phyloP scores from a whole-genome alignment of 495 filamentous ascomycete species.

The Hypoxylon cercidicola region DNA sequence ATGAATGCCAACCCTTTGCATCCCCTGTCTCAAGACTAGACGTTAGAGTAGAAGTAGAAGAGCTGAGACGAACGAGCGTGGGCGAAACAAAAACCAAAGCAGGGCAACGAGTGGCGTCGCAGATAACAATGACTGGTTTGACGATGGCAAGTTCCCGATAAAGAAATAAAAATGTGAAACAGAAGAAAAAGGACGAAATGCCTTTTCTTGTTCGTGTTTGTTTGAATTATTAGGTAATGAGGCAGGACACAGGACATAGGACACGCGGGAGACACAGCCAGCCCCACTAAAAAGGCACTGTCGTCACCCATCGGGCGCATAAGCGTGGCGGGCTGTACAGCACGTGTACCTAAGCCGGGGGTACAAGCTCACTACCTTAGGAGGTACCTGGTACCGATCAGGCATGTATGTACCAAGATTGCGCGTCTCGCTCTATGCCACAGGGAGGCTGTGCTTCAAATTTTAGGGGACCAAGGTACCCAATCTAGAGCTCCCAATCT shows the following conservation, averaged over 20 bases:
- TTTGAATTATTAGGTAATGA: conserved; percentile 40
- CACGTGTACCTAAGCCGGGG: neutral
- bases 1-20: neutral
- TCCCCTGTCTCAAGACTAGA: conserved; percentile 2
- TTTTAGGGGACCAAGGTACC: conserved; percentile 15
- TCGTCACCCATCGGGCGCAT: conserved; percentile 24
- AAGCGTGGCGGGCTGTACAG: conserved; percentile 6
- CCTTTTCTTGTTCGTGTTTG: conserved; percentile 33
- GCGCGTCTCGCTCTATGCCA: conserved; percentile 10
- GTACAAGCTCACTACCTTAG: neutral
- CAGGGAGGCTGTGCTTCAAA: conserved; percentile 20
- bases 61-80: conserved; percentile 18
- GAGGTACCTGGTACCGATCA: too few species aligned
- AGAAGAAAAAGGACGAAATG: conserved; percentile 3
- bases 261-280: conserved; percentile 12
- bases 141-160: conserved; percentile 12
- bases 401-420: neutral
- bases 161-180: conserved; percentile 13
- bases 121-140: conserved; percentile 3
- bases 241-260: conserved; percentile 36
- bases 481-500: too few species aligned
- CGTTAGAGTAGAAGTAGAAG: neutral
- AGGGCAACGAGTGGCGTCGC: conserved; percentile 13
- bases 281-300: conserved; percentile 3
- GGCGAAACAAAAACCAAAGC: conserved; percentile 19